Evolutionary conservation across 305 asterid species (phyloP), one percentile per base, ranked within the genome.

Genomic region (Fraxinus platypoda): DNA sequence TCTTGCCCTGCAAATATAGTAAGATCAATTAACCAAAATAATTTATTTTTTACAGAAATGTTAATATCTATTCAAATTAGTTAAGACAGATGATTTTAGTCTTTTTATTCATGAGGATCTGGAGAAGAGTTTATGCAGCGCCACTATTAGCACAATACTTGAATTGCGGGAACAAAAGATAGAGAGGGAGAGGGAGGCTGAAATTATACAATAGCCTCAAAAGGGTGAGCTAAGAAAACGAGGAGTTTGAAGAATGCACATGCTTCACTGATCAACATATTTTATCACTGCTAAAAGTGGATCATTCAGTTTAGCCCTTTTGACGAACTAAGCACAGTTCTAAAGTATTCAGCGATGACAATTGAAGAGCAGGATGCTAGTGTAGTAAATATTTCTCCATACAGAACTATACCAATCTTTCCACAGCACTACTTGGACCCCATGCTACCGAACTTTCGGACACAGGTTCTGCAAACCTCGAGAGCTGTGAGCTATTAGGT

Each of bases 401-500:
- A 23, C 34, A 23, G 81, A 78, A 81, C 37, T 93, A 72, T 93
- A 96, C 98, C 97, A 91, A 88, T 89, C 91, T 91, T 86, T 91
- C 97, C 34, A 91, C 90, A 23, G 93, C 68, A 85, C 76, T 85
- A 85, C 85, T 86, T 80, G 96, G 88, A 83, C 89, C 90, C 92
- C 95, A 91, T 83, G 90, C 91, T 73, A 87, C 87, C 46, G 91
- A 84, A 84, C 85, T 81, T 82, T 91, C 94, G 71, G 95, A 81
- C 43, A 81, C 90, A 84, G 95, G 89, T 81, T 96, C 98, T 73
- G 99, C 98, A 84, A 96, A 96, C 83, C 98, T 91, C 73, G 99
- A 96, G 74, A 92, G 90, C 81, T 91, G 97, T 6, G 99, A 93
- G 92, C 98, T 96, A 80, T 85, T 91, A 19, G 99, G 98, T 80